Percentiles rank a stretch among this genome's conserved stretches.
phyloP scores from a whole-genome alignment of 1,284 basidiomycete genomes.

The Trametes polyzona region DNA sequence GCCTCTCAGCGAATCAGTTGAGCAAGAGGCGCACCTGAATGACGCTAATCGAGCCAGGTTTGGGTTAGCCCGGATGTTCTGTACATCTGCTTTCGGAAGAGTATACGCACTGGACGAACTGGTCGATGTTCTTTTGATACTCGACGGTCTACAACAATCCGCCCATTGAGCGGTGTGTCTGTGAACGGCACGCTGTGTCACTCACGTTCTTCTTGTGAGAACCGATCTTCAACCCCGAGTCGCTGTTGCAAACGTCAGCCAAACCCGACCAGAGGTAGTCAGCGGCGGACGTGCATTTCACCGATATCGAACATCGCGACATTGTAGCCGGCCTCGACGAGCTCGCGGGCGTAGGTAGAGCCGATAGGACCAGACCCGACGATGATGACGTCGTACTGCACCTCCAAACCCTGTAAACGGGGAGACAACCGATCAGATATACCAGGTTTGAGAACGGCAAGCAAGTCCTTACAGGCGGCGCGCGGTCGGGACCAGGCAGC shows the following conservation, averaged over 20 bases:
- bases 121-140: constrained; percentile 38
- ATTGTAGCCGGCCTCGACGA: constrained; percentile 30
- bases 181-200: neutral
- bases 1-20: neutral
- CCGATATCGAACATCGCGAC: constrained; percentile 27
- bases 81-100: neutral
- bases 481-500: neutral
- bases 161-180: neutral
- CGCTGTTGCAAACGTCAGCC: constrained; percentile 3
- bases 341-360: constrained; percentile 31
- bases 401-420: neutral
- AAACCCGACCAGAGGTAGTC: constrained; percentile 34
- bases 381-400: constrained; percentile 27
- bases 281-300: constrained; percentile 16
- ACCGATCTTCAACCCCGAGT: constrained; percentile 18
- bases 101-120: constrained; percentile 34
- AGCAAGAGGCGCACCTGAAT: neutral
- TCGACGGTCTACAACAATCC: constrained; percentile 23
- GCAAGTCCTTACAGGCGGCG: neutral
- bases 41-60: neutral
- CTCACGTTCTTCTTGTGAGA: constrained; percentile 38
- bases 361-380: constrained; percentile 38
- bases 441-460: neutral
- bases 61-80: no score
- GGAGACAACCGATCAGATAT: no score